Base-by-base conservation (phyloP, 345 rosid genomes). In the Salix koriyanagi region DNA sequence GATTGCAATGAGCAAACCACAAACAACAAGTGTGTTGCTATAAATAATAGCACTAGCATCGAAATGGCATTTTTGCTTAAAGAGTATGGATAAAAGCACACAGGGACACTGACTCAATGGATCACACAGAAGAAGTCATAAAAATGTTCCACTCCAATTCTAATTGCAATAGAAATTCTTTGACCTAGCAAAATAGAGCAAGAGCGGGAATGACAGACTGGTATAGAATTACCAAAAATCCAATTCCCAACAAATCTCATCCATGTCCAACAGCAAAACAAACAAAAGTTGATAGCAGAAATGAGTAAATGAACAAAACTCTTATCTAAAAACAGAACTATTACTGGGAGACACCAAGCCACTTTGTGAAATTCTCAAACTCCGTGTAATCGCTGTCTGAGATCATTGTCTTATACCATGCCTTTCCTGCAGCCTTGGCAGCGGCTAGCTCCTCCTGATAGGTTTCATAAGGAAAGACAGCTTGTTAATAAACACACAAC, bases 361-460 rank as follows among this genome's bases (percentile, higher is more conserved):
- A 93, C 85, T 93, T 93, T 11, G 94, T 46, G 93, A 93, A 93
- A 84, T 84, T 88, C 60, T 93, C 97, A 11, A 93, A 93, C 79
- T 91, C 96, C 0, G 97, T 89, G 87, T 91, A 96, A 70, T 96
- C 99, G 52, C 92, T 85, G 85, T 96, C 99, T 0, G 98, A 93
- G 26, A 93, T 91, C 99, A 96, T 96, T 0, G 98, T 93, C 72
- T 88, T 77, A 77, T 91, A 93, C 98, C 98, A 96, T 5, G 98
- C 93, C 84, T 93, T 93, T 5, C 99, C 98, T 2, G 98, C 98
- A 13, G 93, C 86, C 88, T 74, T 92, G 66, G 90, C 76, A 0
- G 94, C 90, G 30, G 84, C 67, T 9, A 93, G 92, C 74, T 93
- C 97, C 91, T 96, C 99, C 99, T 96, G 80, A 2, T 28, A 69